Percentiles rank a stretch among this genome's conserved stretches.
Conservation (phyloP, 176 grass and related monocot genomes). For the Musa acuminata region DNA sequence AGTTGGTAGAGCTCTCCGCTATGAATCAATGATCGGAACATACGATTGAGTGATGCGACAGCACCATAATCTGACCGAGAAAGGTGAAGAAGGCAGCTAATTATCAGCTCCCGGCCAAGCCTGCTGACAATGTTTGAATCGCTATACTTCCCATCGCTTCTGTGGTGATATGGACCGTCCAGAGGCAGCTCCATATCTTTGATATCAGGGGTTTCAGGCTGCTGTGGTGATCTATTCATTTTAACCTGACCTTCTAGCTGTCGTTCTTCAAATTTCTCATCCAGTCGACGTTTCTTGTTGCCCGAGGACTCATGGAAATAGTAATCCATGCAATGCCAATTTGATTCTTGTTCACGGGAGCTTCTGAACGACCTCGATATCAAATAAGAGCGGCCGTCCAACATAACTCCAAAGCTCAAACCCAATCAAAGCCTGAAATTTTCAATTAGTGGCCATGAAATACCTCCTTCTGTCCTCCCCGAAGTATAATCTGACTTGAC, state of each 20-base stretch:
- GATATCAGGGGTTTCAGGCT: constrained; percentile 13
- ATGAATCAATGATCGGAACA: background rate
- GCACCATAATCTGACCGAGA: background rate
- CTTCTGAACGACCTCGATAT: background rate
- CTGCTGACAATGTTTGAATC: background rate
- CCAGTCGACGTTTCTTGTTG: constrained; percentile 6
- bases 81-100: constrained; percentile 1
- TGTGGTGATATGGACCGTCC: background rate
- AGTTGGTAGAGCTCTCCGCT: background rate
- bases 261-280: constrained; percentile 2
- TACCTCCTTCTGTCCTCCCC: background rate
- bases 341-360: constrained; percentile 7
- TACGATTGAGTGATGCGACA: background rate
- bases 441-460: background rate
- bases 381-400: constrained; percentile 11
- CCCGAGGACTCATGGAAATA: background rate
- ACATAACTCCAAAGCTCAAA: constrained; percentile 8
- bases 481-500: background rate
- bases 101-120: background rate
- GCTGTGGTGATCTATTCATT: background rate
- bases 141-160: background rate
- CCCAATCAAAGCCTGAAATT: background rate
- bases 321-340: constrained; percentile 12
- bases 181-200: background rate
- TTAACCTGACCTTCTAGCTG: background rate